These are phyloP conservation scores for Gracilaria gracilis DNA, from an alignment of 23 red algal species.

Conservation along the genomic window DNA sequence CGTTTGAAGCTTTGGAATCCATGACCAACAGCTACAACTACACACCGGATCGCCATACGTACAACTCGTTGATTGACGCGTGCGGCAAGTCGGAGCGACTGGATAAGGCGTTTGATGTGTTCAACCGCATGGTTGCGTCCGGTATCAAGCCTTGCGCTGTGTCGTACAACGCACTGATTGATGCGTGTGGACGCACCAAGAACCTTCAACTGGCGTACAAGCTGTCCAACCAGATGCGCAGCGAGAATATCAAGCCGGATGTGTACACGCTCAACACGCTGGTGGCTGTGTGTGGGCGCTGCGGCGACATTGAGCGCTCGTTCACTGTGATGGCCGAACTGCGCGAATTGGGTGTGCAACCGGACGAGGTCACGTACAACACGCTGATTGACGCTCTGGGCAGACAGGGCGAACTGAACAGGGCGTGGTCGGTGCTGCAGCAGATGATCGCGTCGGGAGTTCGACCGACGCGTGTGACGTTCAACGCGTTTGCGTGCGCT, in stretches of 20 bases:
- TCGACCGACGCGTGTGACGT: constrained; percentile 77
- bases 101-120: constrained; percentile 84
- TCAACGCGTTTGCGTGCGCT: constrained; percentile 81
- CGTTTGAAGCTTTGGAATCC: constrained; percentile 72
- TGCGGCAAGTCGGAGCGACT: constrained; percentile 78
- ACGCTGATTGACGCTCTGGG: constrained; percentile 90
- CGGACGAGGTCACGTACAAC: constrained; percentile 96
- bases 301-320: constrained; percentile 73
- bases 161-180: constrained; percentile 85
- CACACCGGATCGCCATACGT: constrained; percentile 78
- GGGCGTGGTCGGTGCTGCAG: constrained; percentile 75
- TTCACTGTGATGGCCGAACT: constrained; percentile 79
- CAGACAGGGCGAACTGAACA: constrained; percentile 57
- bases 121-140: constrained; percentile 63
- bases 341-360: constrained; percentile 44
- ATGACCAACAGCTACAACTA: constrained; percentile 73
- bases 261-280: constrained; percentile 90
- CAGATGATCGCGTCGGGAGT: constrained; percentile 76
- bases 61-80: constrained; percentile 92
- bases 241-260: constrained; percentile 82
- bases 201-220: constrained; percentile 70
- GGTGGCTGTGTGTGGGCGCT: constrained; percentile 79
- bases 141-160: constrained; percentile 78
- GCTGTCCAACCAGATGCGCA: constrained; percentile 65
- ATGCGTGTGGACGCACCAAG: constrained; percentile 66